phyloP scores from a whole-genome alignment of 495 filamentous ascomycete species.

The Xylaria cubensis region DNA sequence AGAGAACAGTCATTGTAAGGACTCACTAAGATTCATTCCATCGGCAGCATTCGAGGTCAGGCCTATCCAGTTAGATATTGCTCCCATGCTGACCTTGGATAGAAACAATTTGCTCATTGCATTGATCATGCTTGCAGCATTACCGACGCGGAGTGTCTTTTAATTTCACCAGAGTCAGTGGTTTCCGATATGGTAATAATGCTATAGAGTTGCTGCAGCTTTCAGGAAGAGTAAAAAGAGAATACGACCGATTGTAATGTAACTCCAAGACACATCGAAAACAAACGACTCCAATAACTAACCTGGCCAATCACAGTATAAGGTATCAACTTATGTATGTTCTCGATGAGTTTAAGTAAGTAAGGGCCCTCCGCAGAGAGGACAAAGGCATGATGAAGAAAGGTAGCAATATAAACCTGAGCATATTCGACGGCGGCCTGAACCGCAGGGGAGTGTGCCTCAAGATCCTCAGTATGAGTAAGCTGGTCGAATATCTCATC shows the following conservation, averaged over 20 bases:
- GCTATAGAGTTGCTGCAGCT: not conserved
- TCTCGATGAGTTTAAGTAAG: constrained; percentile 62
- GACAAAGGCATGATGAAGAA: constrained; percentile 68
- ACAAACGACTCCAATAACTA: not conserved
- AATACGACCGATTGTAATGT: not conserved
- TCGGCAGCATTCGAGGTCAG: constrained; percentile 63
- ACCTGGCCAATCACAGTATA: constrained; percentile 63
- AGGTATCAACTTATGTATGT: constrained; percentile 64
- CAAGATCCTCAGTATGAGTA: constrained; percentile 59
- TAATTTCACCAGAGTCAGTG: not conserved
- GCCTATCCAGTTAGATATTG: constrained; percentile 71
- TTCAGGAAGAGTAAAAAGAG: not conserved
- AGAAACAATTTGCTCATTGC: constrained; percentile 67
- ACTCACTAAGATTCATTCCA: constrained; percentile 65
- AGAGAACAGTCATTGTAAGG: not conserved
- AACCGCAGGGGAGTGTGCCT: constrained; percentile 61
- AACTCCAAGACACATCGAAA: not conserved
- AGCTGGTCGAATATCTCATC: constrained; percentile 63
- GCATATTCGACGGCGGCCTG: constrained; percentile 65
- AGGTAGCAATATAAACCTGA: constrained; percentile 64
- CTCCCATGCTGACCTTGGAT: constrained; percentile 67
- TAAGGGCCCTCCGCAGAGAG: constrained; percentile 69
- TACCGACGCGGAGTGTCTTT: constrained; percentile 65
- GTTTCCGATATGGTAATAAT: not conserved
- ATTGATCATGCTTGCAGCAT: constrained; percentile 72